phyloP scores from a whole-genome alignment of 2,329 filamentous ascomycete genomes.

The Metarhizium humberi region DNA sequence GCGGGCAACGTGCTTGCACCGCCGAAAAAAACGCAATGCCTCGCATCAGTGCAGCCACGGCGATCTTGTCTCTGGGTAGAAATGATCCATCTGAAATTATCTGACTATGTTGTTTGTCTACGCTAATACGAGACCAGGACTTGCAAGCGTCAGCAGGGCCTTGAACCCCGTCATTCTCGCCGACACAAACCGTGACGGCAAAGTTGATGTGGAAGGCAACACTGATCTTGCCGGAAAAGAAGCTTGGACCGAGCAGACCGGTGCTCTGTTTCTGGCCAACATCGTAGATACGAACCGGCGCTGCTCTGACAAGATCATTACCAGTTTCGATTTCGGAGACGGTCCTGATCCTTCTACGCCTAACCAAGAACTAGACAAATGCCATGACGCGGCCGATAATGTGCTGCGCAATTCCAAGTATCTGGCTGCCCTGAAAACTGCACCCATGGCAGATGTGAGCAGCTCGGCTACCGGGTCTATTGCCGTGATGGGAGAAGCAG shows the following conservation, averaged over 20 bases:
- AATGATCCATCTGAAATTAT: no score
- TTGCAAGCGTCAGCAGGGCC: not conserved
- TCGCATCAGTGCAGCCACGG: no score
- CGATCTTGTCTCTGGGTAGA: no score
- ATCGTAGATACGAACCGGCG: conserved; percentile 23
- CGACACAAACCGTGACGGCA: conserved; percentile 26
- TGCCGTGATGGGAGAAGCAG: conserved; percentile 2
- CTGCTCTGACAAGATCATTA: conserved; percentile 14
- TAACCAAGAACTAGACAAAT: conserved; percentile 19
- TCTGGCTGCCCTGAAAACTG: conserved; percentile 21
- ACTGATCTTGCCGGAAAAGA: conserved; percentile 15
- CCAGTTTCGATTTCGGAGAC: not conserved
- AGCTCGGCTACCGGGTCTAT: conserved; percentile 11
- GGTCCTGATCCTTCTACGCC: not conserved
- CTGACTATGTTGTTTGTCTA: no score
- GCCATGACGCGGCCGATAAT: conserved; percentile 27
- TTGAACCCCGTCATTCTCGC: conserved; percentile 14
- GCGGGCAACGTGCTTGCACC: no score
- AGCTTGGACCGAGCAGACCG: conserved; percentile 13
- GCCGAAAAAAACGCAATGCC: no score
- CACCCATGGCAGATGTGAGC: conserved; percentile 14
- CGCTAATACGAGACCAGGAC: no score
- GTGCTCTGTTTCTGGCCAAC: conserved; percentile 26
- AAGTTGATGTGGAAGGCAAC: conserved; percentile 14
- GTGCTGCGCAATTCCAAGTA: conserved; percentile 18